Percentiles rank a stretch among this genome's conserved stretches.
phyloP scores from a whole-genome alignment of 2,329 filamentous ascomycete genomes.

The Exophiala calicioides region DNA sequence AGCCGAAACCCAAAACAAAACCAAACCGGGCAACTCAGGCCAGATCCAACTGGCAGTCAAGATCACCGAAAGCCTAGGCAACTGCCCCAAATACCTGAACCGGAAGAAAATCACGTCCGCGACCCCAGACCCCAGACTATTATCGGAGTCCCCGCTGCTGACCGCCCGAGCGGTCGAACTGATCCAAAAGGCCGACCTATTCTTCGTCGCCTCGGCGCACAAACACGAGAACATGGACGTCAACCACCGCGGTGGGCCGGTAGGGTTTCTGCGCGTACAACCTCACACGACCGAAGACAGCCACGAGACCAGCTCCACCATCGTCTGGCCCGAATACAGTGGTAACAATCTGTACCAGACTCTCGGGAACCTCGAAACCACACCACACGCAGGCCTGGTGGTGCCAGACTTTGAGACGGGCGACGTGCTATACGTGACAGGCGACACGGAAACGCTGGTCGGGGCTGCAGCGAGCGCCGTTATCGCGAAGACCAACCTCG shows the following conservation, averaged over 20 bases:
- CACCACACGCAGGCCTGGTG: slow-evolving; percentile 67
- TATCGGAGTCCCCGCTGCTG: slow-evolving; percentile 53
- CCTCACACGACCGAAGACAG: slow-evolving; percentile 39
- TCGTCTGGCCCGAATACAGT: slow-evolving; percentile 81
- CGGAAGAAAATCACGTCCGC: slow-evolving; percentile 62
- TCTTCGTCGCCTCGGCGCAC: slow-evolving; percentile 73
- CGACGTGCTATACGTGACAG: slow-evolving; percentile 73
- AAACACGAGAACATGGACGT: slow-evolving; percentile 72
- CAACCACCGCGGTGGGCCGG: slow-evolving; percentile 74
- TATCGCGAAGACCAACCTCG: slow-evolving; percentile 71
- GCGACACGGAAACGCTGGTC: slow-evolving; percentile 65
- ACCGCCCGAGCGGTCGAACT: slow-evolving; percentile 58
- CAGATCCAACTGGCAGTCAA: slow-evolving; percentile 64
- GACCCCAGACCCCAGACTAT: slow-evolving; percentile 56
- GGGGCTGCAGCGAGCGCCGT: slow-evolving; percentile 62
- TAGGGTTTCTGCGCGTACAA: slow-evolving; percentile 71
- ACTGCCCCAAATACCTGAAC: slow-evolving; percentile 71
- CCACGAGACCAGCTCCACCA: slow-evolving; percentile 53
- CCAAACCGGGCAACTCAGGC: slow-evolving; percentile 29
- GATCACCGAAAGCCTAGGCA: slow-evolving; percentile 68
- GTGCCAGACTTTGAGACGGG: slow-evolving; percentile 75
- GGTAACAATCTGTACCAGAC: slow-evolving; percentile 84
- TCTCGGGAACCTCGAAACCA: slow-evolving; percentile 71
- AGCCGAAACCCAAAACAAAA: slow-evolving; percentile 10
- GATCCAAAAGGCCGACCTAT: slow-evolving; percentile 66